A percentile compares a stretch with the other conserved stretches of the same genome.
Evolutionary conservation across 2,329 filamentous ascomycete genomes (phyloP).

Genomic region (Calonectria pteridis): DNA sequence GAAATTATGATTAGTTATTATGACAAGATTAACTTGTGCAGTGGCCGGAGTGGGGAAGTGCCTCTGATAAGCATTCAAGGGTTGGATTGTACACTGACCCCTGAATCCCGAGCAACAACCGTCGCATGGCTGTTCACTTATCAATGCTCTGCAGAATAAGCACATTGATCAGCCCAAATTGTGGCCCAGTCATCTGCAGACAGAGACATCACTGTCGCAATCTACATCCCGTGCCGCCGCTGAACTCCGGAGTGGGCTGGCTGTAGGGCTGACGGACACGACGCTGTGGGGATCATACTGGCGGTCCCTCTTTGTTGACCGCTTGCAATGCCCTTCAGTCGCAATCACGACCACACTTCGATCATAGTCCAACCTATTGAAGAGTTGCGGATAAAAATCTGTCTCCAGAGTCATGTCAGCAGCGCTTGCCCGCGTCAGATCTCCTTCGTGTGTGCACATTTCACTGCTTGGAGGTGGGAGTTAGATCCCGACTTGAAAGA

Average conservation of each 20-base stretch:
- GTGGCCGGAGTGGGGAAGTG: no score
- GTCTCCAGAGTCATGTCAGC: neutral
- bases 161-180: slow-evolving; percentile 10
- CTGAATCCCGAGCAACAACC: slow-evolving; percentile 6
- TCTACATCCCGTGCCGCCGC: neutral
- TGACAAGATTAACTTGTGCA: no score
- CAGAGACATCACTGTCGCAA: neutral
- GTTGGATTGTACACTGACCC: no score
- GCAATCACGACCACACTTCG: neutral
- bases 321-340: slow-evolving; percentile 29
- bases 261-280: slow-evolving; percentile 40
- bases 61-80: no score
- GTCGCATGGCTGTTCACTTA: neutral
- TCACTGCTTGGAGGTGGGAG: neutral
- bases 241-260: slow-evolving; percentile 22
- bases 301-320: slow-evolving; percentile 33
- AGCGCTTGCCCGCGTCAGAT: neutral
- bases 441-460: neutral
- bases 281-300: slow-evolving; percentile 23
- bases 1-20: no score
- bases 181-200: neutral
- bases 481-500: slow-evolving; percentile 32
- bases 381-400: neutral
- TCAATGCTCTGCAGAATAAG: slow-evolving; percentile 17
- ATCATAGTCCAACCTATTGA: slow-evolving; percentile 9